phyloP scores from a whole-genome alignment of 1,139 yeast species.

The Yamadazyma pseudoaaseri region DNA sequence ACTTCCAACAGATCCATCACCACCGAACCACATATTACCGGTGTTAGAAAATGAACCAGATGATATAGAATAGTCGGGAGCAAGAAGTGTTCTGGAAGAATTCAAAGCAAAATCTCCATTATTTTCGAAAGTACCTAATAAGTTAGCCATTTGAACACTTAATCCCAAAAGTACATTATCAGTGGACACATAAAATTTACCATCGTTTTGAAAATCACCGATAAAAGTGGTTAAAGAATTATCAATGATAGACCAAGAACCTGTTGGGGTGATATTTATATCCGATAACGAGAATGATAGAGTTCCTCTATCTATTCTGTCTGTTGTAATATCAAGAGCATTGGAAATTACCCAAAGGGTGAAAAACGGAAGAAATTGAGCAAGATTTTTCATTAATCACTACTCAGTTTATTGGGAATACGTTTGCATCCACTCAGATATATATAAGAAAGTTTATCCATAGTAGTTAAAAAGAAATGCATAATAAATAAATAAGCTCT shows the following conservation, averaged over 20 bases:
- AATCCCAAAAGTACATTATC: slow-evolving; percentile 7
- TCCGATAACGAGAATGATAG: slow-evolving; percentile 5
- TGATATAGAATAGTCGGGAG: slow-evolving; percentile 20
- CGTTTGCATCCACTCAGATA: no score
- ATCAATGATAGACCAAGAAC: slow-evolving; percentile 29
- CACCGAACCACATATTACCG: slow-evolving; percentile 10
- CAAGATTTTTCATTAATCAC: no score
- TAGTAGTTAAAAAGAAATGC: no score
- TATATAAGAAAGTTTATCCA: no score
- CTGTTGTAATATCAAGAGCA: slow-evolving; percentile 8
- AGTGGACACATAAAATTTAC: slow-evolving; percentile 21
- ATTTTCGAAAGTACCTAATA: slow-evolving; percentile 15
- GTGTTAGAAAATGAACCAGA: slow-evolving; percentile 17
- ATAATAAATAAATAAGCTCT: no score
- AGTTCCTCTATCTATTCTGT: slow-evolving; percentile 9
- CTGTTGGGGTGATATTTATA: slow-evolving; percentile 16
- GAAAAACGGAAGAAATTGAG: background rate
- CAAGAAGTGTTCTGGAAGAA: slow-evolving; percentile 14
- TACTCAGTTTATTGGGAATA: no score
- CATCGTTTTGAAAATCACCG: slow-evolving; percentile 22
- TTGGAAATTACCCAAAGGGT: slow-evolving; percentile 1
- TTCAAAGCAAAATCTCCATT: slow-evolving; percentile 22
- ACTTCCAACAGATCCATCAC: slow-evolving; percentile 5
- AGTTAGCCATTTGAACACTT: slow-evolving; percentile 4
- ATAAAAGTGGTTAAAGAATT: slow-evolving; percentile 22